A percentile compares a stretch with the other conserved stretches of the same genome.
Conservation (phyloP, 179 eudicot genomes). For the Amaranthus tricolor region DNA sequence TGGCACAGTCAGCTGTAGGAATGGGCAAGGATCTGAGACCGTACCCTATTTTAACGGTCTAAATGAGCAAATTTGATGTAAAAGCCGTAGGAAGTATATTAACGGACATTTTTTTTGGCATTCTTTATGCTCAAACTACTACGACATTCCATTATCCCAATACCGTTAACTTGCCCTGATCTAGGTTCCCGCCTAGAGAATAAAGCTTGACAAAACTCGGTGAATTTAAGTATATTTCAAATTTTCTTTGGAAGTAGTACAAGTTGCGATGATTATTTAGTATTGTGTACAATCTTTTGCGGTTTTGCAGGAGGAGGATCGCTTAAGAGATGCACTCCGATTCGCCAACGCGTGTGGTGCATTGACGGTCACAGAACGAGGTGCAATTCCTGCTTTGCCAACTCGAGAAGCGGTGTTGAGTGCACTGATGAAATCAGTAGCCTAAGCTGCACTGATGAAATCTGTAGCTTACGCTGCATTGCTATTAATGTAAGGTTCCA, state of each 20-base stretch:
- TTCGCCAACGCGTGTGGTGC: conserved; percentile 97
- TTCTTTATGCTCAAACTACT: too few species aligned
- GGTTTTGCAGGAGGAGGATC: conserved; percentile 50
- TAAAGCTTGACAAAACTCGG: not conserved
- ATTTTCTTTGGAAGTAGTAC: too few species aligned
- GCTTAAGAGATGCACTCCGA: conserved; percentile 64
- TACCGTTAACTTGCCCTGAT: too few species aligned
- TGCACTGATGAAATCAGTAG: conserved; percentile 60
- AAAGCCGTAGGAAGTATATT: too few species aligned
- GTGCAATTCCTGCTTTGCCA: conserved; percentile 97
- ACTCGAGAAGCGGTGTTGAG: conserved; percentile 60
- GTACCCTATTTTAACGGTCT: too few species aligned
- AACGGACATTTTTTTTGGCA: too few species aligned
- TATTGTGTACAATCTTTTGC: not conserved
- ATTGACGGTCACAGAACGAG: conserved; percentile 85
- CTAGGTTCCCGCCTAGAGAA: not conserved
- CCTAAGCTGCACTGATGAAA: conserved; percentile 30
- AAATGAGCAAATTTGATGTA: too few species aligned
- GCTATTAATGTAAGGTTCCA: not conserved
- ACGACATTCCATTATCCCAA: too few species aligned
- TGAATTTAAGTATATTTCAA: too few species aligned
- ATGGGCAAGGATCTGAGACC: too few species aligned
- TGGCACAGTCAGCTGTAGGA: too few species aligned
- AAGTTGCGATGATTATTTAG: too few species aligned
- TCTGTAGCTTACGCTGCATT: conserved; percentile 13